Evolutionary conservation across 495 filamentous ascomycete species (phyloP).

Genomic region (Neurospora tetrasperma): DNA sequence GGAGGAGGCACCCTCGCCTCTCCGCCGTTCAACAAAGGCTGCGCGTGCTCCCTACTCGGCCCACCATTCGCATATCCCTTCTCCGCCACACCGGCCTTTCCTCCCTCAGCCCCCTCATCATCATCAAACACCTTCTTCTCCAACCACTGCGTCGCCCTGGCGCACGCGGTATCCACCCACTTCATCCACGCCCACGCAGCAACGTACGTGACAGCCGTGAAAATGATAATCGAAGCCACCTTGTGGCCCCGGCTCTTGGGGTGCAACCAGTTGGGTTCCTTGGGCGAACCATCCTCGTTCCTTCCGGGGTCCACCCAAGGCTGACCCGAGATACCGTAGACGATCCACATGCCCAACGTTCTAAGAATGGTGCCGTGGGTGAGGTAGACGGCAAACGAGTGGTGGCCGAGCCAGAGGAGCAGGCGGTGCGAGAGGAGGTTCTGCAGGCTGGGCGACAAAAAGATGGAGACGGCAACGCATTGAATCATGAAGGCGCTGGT

Average conservation of each 20-base stretch:
- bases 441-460: slow-evolving; percentile 46
- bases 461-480: slow-evolving; percentile 43
- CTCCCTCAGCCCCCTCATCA: slow-evolving; percentile 20
- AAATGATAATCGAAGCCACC: slow-evolving; percentile 18
- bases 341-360: slow-evolving; percentile 51
- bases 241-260: slow-evolving; percentile 27
- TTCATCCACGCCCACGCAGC: slow-evolving; percentile 53
- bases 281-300: slow-evolving; percentile 22
- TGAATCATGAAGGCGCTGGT: slow-evolving; percentile 43
- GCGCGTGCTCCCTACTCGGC: background rate
- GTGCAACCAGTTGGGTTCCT: slow-evolving; percentile 22
- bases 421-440: slow-evolving; percentile 43
- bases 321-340: slow-evolving; percentile 47
- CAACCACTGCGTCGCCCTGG: slow-evolving; percentile 45
- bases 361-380: slow-evolving; percentile 55
- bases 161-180: slow-evolving; percentile 56
- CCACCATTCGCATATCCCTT: slow-evolving; percentile 16
- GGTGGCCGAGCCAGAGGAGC: slow-evolving; percentile 55
- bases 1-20: background rate
- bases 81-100: slow-evolving; percentile 15
- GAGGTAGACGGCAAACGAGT: slow-evolving; percentile 60
- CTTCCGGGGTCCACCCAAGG: slow-evolving; percentile 28
- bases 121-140: slow-evolving; percentile 49
- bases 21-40: background rate
- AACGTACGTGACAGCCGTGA: slow-evolving; percentile 42